Evolutionary conservation across 208 protist species (phyloP).

Genomic region (Crithidia mellificae): DNA sequence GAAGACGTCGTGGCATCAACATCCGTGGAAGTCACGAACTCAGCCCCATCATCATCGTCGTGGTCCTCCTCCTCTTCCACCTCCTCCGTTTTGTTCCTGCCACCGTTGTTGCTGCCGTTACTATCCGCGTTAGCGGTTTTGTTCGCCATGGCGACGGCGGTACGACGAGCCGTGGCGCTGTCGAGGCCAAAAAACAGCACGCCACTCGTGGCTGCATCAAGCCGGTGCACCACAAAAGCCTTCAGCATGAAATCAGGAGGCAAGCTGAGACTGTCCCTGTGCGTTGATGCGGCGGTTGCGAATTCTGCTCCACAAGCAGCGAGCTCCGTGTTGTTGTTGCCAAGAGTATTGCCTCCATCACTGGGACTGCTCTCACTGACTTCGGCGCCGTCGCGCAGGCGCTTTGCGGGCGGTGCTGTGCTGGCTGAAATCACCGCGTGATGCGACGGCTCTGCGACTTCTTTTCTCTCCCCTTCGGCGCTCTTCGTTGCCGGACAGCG

Average conservation of each 20-base stretch:
- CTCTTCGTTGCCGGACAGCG: not conserved
- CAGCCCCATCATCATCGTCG: not conserved
- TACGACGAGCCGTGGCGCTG: constrained; percentile 41
- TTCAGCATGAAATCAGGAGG: constrained; percentile 23
- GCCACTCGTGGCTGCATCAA: constrained; percentile 87
- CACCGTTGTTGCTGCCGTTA: not conserved
- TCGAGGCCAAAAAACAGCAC: constrained; percentile 81
- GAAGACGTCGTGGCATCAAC: too few relatives aligned
- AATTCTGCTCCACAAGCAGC: too few relatives aligned
- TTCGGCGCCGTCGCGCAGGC: not conserved
- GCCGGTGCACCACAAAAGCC: constrained; percentile 77
- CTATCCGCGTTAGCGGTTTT: constrained; percentile 17
- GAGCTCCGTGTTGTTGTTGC: too few relatives aligned
- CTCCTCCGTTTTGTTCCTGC: not conserved
- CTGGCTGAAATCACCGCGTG: not conserved
- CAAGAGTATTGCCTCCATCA: not conserved
- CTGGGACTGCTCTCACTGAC: not conserved
- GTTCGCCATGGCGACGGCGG: constrained; percentile 47
- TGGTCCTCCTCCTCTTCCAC: not conserved
- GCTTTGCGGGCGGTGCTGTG: not conserved
- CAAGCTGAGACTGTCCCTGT: not conserved
- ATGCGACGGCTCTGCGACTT: not conserved
- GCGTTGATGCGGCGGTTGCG: not conserved
- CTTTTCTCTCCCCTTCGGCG: not conserved
- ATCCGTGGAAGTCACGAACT: too few relatives aligned